A percentile compares a stretch with the other conserved stretches of the same genome.
Conservation (phyloP, 140 eudicot genomes). For the Senecio squalidus region DNA sequence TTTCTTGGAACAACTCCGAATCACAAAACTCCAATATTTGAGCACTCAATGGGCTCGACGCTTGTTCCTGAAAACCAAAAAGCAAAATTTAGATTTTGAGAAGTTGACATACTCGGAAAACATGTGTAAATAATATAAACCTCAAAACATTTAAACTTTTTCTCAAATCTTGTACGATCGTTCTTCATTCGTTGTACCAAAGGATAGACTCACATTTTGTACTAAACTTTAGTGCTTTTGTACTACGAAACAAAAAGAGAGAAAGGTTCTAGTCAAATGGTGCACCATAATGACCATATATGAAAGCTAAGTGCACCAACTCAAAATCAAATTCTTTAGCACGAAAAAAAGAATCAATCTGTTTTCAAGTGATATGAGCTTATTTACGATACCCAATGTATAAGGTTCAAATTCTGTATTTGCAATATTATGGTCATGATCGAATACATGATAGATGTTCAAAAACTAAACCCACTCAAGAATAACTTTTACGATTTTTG, state of each 20-base stretch:
- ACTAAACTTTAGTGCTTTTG: conserved; percentile 24
- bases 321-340: conserved; percentile 18
- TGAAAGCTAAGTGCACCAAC: conserved; percentile 32
- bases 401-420: conserved; percentile 5
- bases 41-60: conserved; percentile 53
- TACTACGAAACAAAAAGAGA: conserved; percentile 7
- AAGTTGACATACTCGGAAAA: neutral
- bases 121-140: conserved; percentile 9
- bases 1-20: conserved; percentile 56
- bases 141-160: conserved; percentile 6
- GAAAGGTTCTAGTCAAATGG: conserved; percentile 24
- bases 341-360: conserved; percentile 2
- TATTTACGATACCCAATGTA: conserved; percentile 9
- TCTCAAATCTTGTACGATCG: conserved; percentile 19
- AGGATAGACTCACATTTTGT: conserved; percentile 11
- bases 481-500: no score
- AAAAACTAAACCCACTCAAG: no score
- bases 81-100: neutral
- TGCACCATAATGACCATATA: conserved; percentile 21
- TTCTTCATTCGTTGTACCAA: conserved; percentile 16
- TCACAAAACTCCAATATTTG: conserved; percentile 57
- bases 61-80: conserved; percentile 44
- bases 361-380: conserved; percentile 11
- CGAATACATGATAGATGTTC: no score
- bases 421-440: no score